phyloP scores from a whole-genome alignment of 768 basidiomycete species.

The Auriscalpium orientale region DNA sequence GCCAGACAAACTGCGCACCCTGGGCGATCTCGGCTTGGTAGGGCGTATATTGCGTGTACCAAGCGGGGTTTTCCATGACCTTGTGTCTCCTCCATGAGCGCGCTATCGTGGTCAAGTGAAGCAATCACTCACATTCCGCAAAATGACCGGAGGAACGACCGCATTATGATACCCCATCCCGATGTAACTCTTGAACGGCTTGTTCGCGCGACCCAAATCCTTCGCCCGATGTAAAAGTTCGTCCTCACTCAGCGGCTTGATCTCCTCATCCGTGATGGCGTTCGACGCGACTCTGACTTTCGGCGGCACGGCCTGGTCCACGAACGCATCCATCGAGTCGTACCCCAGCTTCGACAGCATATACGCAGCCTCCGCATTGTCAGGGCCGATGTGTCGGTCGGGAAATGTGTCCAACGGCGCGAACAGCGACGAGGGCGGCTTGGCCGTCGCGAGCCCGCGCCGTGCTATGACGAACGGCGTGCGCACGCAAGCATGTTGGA shows the following conservation, averaged over 20 bases:
- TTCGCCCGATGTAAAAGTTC: conserved; percentile 73
- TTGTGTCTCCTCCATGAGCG: conserved; percentile 20
- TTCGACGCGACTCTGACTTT: conserved; percentile 65
- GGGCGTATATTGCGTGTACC: conserved; percentile 96
- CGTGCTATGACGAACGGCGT: conserved; percentile 12
- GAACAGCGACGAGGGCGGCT: conserved; percentile 59
- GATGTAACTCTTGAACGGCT: conserved; percentile 86
- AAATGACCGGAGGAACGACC: conserved; percentile 90
- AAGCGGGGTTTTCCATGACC: conserved; percentile 93
- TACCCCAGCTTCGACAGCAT: conserved; percentile 88
- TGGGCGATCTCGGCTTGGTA: conserved; percentile 99
- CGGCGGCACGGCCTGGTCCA: conserved; percentile 73
- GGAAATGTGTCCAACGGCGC: conserved; percentile 84
- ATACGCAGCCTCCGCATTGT: conserved; percentile 63
- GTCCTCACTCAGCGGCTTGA: conserved; percentile 77
- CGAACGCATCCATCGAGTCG: conserved; percentile 81
- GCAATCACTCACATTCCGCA: conserved; percentile 64
- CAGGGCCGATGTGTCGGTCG: conserved; percentile 89
- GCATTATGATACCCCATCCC: conserved; percentile 98
- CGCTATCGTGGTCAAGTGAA: not conserved
- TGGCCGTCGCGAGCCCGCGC: conserved; percentile 53
- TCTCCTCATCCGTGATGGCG: conserved; percentile 56
- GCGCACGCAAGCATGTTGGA: conserved; percentile 16
- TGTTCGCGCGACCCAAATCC: conserved; percentile 71
- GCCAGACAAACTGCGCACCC: conserved; percentile 41